Conservation (phyloP, 2,329 filamentous ascomycete species). For the Aureobasidium sp. region DNA sequence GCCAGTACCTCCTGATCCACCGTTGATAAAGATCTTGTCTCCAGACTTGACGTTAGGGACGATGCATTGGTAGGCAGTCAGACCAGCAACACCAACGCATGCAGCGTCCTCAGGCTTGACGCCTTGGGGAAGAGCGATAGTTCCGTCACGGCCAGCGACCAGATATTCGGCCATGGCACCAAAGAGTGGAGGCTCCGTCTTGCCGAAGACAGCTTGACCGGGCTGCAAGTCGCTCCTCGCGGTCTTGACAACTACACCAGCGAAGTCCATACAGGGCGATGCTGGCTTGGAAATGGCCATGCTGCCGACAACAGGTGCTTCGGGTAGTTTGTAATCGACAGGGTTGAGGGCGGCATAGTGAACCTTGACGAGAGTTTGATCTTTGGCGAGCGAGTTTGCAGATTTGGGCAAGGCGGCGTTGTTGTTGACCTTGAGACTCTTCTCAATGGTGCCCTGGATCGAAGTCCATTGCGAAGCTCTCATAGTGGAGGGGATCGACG, state of each 20-base stretch:
- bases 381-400: constrained; percentile 20
- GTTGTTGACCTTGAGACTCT: constrained; percentile 27
- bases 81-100: constrained; percentile 30
- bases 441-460: constrained; percentile 28
- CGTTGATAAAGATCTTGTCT: constrained; percentile 57
- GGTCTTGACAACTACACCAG: constrained; percentile 41
- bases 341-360: constrained; percentile 42
- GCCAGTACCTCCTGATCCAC: constrained; percentile 56
- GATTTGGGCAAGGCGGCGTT: constrained; percentile 23
- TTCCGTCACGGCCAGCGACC: constrained; percentile 20
- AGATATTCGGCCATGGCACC: constrained; percentile 36
- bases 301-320: constrained; percentile 35
- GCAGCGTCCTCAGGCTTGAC: constrained; percentile 32
- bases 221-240: constrained; percentile 26
- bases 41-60: constrained; percentile 32
- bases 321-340: constrained; percentile 45
- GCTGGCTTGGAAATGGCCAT: constrained; percentile 34
- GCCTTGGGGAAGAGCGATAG: constrained; percentile 29
- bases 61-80: constrained; percentile 36
- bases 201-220: constrained; percentile 37
- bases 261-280: constrained; percentile 46
- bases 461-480: constrained; percentile 24
- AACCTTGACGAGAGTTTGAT: constrained; percentile 40
- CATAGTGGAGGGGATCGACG: constrained; percentile 24
- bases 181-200: constrained; percentile 26